Percentiles rank a stretch among this genome's conserved stretches.
phyloP scores from a whole-genome alignment of 2,329 filamentous ascomycete species.

The Sporothrix pseudoabietina region DNA sequence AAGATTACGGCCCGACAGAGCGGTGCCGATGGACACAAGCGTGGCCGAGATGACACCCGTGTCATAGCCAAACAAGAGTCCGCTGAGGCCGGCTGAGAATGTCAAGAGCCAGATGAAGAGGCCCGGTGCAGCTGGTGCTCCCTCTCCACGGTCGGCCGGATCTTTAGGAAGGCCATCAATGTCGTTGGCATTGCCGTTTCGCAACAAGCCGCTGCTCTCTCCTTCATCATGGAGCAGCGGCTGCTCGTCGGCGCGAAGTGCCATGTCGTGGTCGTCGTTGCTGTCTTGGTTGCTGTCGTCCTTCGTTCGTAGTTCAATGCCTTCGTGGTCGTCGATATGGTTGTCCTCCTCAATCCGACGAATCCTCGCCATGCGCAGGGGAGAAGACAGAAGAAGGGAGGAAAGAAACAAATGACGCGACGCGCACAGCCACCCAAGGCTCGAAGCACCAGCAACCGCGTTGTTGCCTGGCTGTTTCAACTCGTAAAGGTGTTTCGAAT shows the following conservation, averaged over 20 bases:
- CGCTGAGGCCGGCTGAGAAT: slow-evolving; percentile 66
- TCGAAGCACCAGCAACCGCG: not conserved
- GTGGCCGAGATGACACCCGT: slow-evolving; percentile 71
- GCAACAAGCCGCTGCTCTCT: not conserved
- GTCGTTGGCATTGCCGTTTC: not conserved
- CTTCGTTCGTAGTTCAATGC: slow-evolving; percentile 19
- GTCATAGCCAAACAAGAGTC: slow-evolving; percentile 69
- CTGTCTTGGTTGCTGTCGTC: not conserved
- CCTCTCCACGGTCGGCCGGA: slow-evolving; percentile 17
- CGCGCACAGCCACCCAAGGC: not conserved
- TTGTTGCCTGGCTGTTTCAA: not conserved
- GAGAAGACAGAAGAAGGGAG: not conserved
- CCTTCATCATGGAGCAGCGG: slow-evolving; percentile 29
- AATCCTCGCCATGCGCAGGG: slow-evolving; percentile 21
- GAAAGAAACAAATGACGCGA: not conserved
- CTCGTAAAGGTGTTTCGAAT: not conserved
- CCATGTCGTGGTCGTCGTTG: not conserved
- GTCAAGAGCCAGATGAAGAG: slow-evolving; percentile 64
- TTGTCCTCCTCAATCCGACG: slow-evolving; percentile 20
- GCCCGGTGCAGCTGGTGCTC: slow-evolving; percentile 42
- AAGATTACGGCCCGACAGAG: slow-evolving; percentile 59
- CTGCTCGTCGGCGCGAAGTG: slow-evolving; percentile 31
- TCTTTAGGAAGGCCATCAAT: not conserved
- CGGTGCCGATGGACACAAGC: slow-evolving; percentile 63
- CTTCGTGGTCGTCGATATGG: slow-evolving; percentile 22